Conservation (phyloP, 768 basidiomycete species). For the Trametes elegans region DNA sequence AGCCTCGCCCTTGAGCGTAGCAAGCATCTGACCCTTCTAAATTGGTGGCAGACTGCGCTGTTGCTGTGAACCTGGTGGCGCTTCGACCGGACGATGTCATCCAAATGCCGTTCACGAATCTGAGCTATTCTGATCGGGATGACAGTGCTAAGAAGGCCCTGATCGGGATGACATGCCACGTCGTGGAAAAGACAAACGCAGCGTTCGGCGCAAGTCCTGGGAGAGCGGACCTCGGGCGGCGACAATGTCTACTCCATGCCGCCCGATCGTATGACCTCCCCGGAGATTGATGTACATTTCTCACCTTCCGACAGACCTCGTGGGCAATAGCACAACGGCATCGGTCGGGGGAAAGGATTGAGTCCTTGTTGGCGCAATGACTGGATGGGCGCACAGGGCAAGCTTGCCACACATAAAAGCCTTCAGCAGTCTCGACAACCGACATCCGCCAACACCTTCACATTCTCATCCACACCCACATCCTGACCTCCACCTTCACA, state of each 20-base stretch:
- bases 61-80: background rate
- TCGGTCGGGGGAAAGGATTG: no score
- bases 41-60: slow-evolving; percentile 2
- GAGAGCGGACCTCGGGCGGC: background rate
- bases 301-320: slow-evolving; percentile 6
- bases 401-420: slow-evolving; percentile 5
- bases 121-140: background rate
- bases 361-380: no score
- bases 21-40: background rate
- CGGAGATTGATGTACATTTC: slow-evolving; percentile 9
- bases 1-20: background rate
- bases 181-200: background rate
- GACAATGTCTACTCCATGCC: background rate
- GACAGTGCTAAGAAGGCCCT: no score
- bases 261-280: background rate
- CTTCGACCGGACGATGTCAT: background rate
- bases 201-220: background rate
- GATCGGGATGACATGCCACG: background rate
- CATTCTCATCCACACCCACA: no score
- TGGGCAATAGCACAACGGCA: no score
- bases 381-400: no score
- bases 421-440: background rate
- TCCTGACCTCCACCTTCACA: no score
- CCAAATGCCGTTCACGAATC: no score
- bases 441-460: background rate